Evolutionary conservation across 805 yeast genomes (phyloP), one percentile per base, ranked within the genome.

Genomic region (Wickerhamiella occidentalis): DNA sequence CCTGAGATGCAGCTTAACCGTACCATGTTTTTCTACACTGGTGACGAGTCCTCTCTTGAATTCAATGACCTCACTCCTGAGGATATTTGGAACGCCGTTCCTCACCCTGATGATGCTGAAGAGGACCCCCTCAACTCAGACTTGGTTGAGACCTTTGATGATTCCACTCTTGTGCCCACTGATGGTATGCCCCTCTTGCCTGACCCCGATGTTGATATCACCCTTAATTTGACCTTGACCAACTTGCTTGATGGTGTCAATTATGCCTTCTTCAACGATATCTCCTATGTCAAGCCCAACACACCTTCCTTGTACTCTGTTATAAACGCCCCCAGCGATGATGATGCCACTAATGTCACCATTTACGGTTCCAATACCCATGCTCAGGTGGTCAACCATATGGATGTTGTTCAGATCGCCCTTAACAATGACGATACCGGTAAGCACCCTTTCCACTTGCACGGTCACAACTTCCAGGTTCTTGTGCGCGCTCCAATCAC

Each of bases 391-490:
- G 68, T 90, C 51, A 75, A 77, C 55, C 72, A 78, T 58, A 74
- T 73, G 60, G 84, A 74, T 58, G 70, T 83, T 51, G 75, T 90
- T 29, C 94, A 90, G 63, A 76, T 90, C 57, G 83, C 85, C 6
- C 61, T 90, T 40, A 90, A 90, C 72, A 88, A 87, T 67, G 68
- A 69, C 52, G 98, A 90, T 66, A 77, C 94, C 5, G 96, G 97
- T 63, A 82, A 74, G 58, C 98, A 90, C 70, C 97, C 98, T 26
- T 90, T 90, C 92, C 98, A 90, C 69, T 70, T 90, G 63, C 98
- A 90, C 70, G 98, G 98, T 47, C 92, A 83, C 65, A 77, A 66
- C 45, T 90, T 88, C 84, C 96, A 90, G 69, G 73, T 82, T 8
- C 64, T 86, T 52, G 79, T 76, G 54, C 76, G 96, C 66, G 58